Percentiles rank a stretch among this genome's conserved stretches.
Evolutionary conservation across 257 asterid genomes (phyloP).

Genomic region (Voacanga thouarsii): DNA sequence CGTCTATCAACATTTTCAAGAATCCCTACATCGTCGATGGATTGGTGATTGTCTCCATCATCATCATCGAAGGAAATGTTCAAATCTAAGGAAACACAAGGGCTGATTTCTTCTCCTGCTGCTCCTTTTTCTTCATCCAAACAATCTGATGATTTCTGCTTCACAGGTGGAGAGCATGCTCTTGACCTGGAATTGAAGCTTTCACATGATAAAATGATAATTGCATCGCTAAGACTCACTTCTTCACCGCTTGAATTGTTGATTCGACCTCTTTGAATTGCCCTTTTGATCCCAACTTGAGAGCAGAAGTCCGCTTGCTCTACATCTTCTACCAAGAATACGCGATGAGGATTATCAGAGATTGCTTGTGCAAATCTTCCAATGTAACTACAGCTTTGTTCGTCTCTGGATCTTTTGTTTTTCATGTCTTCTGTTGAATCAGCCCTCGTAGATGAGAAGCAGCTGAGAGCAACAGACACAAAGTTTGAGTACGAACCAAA

Average conservation of each 20-base stretch:
- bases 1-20: constrained; percentile 60
- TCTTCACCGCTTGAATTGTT: constrained; percentile 42
- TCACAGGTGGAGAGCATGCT: constrained; percentile 38
- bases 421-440: constrained; percentile 31
- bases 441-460: constrained; percentile 29
- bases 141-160: constrained; percentile 23
- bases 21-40: constrained; percentile 46
- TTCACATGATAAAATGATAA: constrained; percentile 57
- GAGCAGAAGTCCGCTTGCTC: constrained; percentile 50
- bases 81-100: constrained; percentile 51
- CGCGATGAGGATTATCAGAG: constrained; percentile 53
- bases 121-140: constrained; percentile 16
- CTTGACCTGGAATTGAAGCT: constrained; percentile 42
- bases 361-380: constrained; percentile 46
- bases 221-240: constrained; percentile 57
- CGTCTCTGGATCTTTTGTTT: constrained; percentile 58
- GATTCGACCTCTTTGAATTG: constrained; percentile 58
- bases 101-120: not conserved
- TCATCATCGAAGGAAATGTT: constrained; percentile 43
- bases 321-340: constrained; percentile 60
- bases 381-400: constrained; percentile 39
- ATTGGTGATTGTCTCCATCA: constrained; percentile 18
- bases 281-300: constrained; percentile 42
- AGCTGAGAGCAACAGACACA: constrained; percentile 39
- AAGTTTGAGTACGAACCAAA: constrained; percentile 63